Evolutionary conservation across 768 basidiomycete species (phyloP), one percentile per base, ranked within the genome.

Genomic region (Kwoniella sp.): DNA sequence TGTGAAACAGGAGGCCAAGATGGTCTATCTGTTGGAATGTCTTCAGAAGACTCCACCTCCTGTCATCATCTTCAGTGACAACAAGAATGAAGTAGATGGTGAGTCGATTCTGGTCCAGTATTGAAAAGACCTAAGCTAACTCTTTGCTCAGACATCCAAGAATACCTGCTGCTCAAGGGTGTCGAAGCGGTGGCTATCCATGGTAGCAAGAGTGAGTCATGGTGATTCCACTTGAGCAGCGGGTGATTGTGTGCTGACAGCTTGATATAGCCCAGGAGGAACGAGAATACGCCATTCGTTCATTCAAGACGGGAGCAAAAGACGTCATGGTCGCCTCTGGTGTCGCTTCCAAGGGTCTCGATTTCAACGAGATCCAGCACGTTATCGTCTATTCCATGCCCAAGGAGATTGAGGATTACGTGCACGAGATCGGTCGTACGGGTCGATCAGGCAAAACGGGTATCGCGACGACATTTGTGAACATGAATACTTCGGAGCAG

Each of bases 71-170:
- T 99, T 99, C 81, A 93, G 90, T 69, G 96, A 99, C 79, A 98
- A 95, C 83, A 99, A 99, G 85, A 98, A 99, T 77, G 96, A 99
- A 79, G 96, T 99, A n/a, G 96, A 99, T 76, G 94, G 93, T 93
- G 70, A 73, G 86, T 67, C 22, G 25, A 38, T 22, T 8, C 25
- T 58, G 60, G 37, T 51, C 29, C 11, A 8, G n/a, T n/a, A n/a
- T n/a, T n/a, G n/a, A n/a, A n/a, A n/a, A n/a, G 15, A 45, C 17
- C n/a, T n/a, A 17, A 11, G 41, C 41, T 45, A 17, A 45, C 41
- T 15, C 51, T 26, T 13, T n/a, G 4, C 30, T 5, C 72, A 95
- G 95, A 99, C 80, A 99, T 99, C 48, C 96, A 99, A 71, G 96
- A 99, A 75, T 99, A 99, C 76, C 84, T 99, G 2, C 84, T 99